Conservation (phyloP, 1,284 basidiomycete species). For the Paramarasmius palmivorus region DNA sequence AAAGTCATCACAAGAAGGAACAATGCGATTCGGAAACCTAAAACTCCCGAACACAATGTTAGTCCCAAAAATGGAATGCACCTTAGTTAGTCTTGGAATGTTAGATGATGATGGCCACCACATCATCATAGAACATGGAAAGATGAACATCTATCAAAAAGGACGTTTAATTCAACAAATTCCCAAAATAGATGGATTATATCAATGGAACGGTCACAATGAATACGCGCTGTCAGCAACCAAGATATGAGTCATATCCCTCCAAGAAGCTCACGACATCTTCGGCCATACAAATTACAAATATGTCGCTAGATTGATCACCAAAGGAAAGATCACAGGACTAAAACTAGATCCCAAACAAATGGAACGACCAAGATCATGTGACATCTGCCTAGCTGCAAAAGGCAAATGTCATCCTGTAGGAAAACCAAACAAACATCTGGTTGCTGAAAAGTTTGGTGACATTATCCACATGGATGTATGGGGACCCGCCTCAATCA, state of each 20-base stretch:
- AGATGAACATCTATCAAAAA: background rate
- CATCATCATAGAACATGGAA: background rate
- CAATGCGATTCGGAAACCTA: background rate
- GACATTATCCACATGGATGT: conserved; percentile 24
- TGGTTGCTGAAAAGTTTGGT: background rate
- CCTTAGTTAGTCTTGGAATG: background rate
- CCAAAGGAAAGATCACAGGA: background rate
- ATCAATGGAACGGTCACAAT: background rate
- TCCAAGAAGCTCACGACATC: background rate
- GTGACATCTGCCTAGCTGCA: background rate
- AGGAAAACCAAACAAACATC: background rate
- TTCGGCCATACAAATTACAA: background rate
- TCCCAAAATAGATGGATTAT: background rate
- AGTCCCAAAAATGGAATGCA: background rate
- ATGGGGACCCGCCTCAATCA: conserved; percentile 37
- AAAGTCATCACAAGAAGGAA: background rate
- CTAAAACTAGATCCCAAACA: background rate
- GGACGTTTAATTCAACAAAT: background rate
- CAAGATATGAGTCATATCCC: background rate
- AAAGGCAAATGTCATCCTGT: background rate
- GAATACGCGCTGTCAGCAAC: background rate
- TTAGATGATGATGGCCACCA: background rate
- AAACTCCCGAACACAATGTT: background rate
- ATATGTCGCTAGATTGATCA: background rate
- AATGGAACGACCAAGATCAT: background rate